Evolutionary conservation across 306 rosid genomes (phyloP).

Genomic region (Lupinus albus): DNA sequence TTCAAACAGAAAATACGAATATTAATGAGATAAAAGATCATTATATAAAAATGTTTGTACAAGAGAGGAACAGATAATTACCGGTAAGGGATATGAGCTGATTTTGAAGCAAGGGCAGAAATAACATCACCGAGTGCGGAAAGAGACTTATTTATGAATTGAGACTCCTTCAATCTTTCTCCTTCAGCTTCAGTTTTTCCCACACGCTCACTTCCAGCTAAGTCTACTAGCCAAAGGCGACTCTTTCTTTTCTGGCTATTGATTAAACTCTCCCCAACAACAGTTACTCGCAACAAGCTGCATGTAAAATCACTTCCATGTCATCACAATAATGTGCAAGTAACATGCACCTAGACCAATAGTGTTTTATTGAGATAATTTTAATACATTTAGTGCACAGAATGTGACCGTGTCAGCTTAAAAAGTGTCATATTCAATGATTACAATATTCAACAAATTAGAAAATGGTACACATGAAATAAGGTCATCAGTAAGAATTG

Average conservation of each 20-base stretch:
- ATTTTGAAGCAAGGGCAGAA: slow-evolving; percentile 90
- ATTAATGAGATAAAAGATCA: slow-evolving; percentile 29
- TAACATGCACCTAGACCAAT: background rate
- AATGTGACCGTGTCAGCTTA: slow-evolving; percentile 1
- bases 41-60: background rate
- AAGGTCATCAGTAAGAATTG: slow-evolving; percentile 5
- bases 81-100: slow-evolving; percentile 93
- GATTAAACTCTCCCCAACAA: slow-evolving; percentile 71
- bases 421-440: slow-evolving; percentile 7
- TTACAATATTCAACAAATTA: slow-evolving; percentile 1
- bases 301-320: slow-evolving; percentile 38
- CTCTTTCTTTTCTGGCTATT: slow-evolving; percentile 81
- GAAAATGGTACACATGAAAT: slow-evolving; percentile 2
- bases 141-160: slow-evolving; percentile 90
- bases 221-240: slow-evolving; percentile 98
- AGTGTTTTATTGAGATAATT: slow-evolving; percentile 2
- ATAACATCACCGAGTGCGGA: slow-evolving; percentile 97
- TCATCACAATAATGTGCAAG: slow-evolving; percentile 7
- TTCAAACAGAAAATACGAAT: slow-evolving; percentile 39
- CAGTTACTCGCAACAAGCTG: slow-evolving; percentile 90
- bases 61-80: slow-evolving; percentile 37
- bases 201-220: slow-evolving; percentile 98
- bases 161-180: slow-evolving; percentile 96
- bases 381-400: background rate
- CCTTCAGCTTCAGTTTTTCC: slow-evolving; percentile 98